Conservation (phyloP, 2,329 filamentous ascomycete species). For the Ophiostoma pallidulum region DNA sequence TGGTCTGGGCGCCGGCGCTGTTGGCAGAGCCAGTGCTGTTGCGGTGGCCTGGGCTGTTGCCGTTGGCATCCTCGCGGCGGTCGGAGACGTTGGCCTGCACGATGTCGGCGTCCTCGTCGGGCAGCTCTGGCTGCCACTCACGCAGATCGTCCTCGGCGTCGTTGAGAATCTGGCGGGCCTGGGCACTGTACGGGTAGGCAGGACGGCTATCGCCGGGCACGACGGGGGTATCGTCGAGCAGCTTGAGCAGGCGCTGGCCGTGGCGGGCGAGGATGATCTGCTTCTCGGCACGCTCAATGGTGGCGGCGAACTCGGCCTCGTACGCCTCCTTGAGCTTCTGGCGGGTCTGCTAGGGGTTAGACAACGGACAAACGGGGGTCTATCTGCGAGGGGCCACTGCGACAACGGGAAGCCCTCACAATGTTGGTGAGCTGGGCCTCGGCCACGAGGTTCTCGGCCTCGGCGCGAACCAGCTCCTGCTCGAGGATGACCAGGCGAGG, state of each 20-base stretch:
- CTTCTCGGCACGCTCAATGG: slow-evolving; percentile 94
- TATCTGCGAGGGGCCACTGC: no score
- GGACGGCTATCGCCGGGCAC: slow-evolving; percentile 72
- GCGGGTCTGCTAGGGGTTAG: slow-evolving; percentile 59
- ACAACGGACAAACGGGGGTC: no score
- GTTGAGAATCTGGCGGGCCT: slow-evolving; percentile 77
- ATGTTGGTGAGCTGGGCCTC: slow-evolving; percentile 95
- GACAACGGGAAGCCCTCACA: slow-evolving; percentile 53
- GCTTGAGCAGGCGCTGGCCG: slow-evolving; percentile 70
- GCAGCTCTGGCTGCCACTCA: slow-evolving; percentile 51
- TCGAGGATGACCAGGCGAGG: slow-evolving; percentile 74
- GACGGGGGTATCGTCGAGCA: slow-evolving; percentile 83
- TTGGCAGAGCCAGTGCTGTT: not conserved
- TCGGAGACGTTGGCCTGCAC: not conserved
- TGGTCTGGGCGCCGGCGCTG: not conserved
- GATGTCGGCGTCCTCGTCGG: slow-evolving; percentile 21
- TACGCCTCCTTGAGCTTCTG: slow-evolving; percentile 96
- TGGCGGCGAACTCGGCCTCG: slow-evolving; percentile 75
- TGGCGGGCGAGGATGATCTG: slow-evolving; percentile 90
- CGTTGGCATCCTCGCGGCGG: not conserved
- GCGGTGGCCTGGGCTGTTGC: slow-evolving; percentile 3
- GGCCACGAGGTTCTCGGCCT: slow-evolving; percentile 91
- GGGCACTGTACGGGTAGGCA: slow-evolving; percentile 54
- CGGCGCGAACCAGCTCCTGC: slow-evolving; percentile 91
- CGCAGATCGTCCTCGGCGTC: slow-evolving; percentile 85